Evolutionary conservation across 495 filamentous ascomycete genomes (phyloP), one percentile per base, ranked within the genome.

Genomic region (Penicillium paradoxum): DNA sequence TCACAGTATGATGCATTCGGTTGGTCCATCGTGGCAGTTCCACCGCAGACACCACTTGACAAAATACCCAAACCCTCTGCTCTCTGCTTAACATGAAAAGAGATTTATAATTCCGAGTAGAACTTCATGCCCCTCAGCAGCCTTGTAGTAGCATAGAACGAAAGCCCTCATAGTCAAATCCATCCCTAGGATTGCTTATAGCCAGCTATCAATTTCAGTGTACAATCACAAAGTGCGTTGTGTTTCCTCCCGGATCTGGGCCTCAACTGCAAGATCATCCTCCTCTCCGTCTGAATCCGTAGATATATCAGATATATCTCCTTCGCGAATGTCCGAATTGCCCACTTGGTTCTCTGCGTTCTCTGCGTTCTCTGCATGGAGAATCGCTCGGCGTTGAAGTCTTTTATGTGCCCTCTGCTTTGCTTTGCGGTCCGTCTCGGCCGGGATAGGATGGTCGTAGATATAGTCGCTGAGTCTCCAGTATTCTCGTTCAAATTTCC

Each of bases 21-120:
- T 54, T 1, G 52, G 45, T 0, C 52, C 59, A 1, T 29, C 64
- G 25, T 66, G 64, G 64, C 59, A 65, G 45, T 67, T 56, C 46
- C 64, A 67, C 41, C 64, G 64, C 14, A 51, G 39, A 10, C 64
- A 67, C 38, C 64, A 67, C 24, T 44, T 67, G 15, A 67, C 64
- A 1, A 67, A 67, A 33, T 61, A 67, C 25, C 64, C 64, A 6
- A 62, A 67, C 29, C 62, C 64, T 1, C 37, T 67, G 10, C 62
- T 67, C 4, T 54, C 61, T 8, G 64, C 64, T n/a, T n/a, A n/a
- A n/a, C n/a, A n/a, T n/a, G n/a, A n/a, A n/a, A n/a, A n/a, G n/a
- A n/a, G n/a, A n/a, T n/a, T n/a, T n/a, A n/a, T n/a, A n/a, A 67
- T 17, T 58, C 64, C 39, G 62, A 62, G 46, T 61, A 67, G 41